Conservation (phyloP, 176 grass and related monocot genomes). For the Oryza glaberrima region DNA sequence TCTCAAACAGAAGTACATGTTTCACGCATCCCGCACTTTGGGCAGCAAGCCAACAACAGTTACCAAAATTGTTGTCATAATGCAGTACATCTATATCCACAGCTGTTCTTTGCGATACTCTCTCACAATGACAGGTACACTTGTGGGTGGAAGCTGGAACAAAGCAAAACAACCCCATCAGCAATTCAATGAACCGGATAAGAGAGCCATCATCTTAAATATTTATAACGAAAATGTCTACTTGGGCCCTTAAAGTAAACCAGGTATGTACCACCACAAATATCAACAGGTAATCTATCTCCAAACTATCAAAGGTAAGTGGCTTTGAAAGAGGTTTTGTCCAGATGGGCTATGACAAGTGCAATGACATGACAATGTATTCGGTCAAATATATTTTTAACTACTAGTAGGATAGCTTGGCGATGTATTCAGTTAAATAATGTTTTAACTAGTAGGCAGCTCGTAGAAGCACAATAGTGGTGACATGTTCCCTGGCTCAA, state of each 20-base stretch:
- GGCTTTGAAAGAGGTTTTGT: neutral
- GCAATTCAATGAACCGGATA: neutral
- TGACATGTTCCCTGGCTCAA: neutral
- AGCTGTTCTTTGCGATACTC: conserved; percentile 66
- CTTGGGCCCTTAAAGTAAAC: neutral
- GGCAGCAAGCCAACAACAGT: conserved; percentile 18
- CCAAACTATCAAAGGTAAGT: no score
- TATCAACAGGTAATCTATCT: no score
- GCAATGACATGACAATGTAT: neutral
- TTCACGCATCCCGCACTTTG: conserved; percentile 12
- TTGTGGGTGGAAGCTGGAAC: conserved; percentile 73
- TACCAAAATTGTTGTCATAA: conserved; percentile 45
- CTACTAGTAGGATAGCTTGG: neutral
- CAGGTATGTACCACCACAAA: neutral
- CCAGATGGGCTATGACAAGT: neutral
- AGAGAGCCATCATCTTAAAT: neutral
- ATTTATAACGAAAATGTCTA: neutral
- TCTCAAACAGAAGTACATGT: conserved; percentile 33
- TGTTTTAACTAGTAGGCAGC: neutral
- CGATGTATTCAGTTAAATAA: neutral
- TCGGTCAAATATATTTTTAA: neutral
- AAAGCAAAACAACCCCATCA: neutral
- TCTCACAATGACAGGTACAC: conserved; percentile 78
- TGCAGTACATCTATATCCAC: conserved; percentile 62
- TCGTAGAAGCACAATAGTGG: neutral